Base-by-base conservation (phyloP, 2,329 filamentous ascomycete species). In the Chaetothyriales sp. region DNA sequence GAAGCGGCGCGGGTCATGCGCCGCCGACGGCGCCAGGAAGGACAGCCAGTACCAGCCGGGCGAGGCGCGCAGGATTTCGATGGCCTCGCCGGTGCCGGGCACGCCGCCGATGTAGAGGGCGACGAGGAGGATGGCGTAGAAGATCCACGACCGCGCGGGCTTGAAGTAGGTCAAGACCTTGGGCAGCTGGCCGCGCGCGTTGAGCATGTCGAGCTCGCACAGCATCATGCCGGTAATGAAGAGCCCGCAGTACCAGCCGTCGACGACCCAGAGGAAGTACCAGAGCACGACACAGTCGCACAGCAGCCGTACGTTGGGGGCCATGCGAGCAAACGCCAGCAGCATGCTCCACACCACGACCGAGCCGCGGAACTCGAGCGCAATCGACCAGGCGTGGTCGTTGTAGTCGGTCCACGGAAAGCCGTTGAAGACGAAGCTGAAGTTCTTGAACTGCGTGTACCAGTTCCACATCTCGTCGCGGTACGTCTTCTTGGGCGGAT, bases 251-350 rank as follows among this genome's bases (percentile, higher is more conserved):
- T 78, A 79, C 65, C 74, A 78, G 19, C 80, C 81, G 61, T 86
- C 82, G 4, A 74, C 74, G 48, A 85, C 73, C 63, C 83, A 85
- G 61, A 86, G 69, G 61, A 83, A 84, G 65, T 86, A 86, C 56
- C 72, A 70, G 18, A 78, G 72, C n/a, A 86, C 67, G 1, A 62
- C 73, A 1, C 70, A 47, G 58, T 78, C 66, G 60, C 75, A 76
- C 62, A 69, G 69, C 0, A 84, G 69, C 15, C 82, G 74, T 2
- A 75, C 73, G 49, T 72, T 75, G 19, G 66, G 69, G 0, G 75
- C 74, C 51, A 73, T 76, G 49, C 76, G 69, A 0, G 79, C 75
- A 10, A 85, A 70, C 0, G 81, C 77, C 18, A 80, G 62, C 13
- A 55, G 37, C 2, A 51, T 18, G 25, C 53, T 57, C 47, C 52